Evolutionary conservation across 306 rosid genomes (phyloP), one percentile per base, ranked within the genome.

Genomic region (Castanea mollissima): DNA sequence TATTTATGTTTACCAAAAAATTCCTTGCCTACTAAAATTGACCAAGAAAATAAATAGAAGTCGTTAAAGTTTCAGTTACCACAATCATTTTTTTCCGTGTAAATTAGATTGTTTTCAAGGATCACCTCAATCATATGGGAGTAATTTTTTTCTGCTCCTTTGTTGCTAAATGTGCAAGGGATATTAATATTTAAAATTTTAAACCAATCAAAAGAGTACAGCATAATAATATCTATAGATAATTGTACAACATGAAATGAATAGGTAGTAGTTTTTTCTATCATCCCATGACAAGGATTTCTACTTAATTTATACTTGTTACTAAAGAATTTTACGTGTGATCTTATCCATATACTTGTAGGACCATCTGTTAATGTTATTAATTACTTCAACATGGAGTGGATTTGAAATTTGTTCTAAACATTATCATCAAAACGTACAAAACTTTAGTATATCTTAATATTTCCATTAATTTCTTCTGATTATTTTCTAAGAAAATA

Each of bases 271-370:
- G 55, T 79, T 44, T 69, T 69, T 63, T 25, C 73, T 80, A 58
- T 18, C 71, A 38, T 34, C 76, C 56, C 56, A 79, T 83, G 85
- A 81, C 2, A 65, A 73, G 78, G 71, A 79, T 55, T 76, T 84
- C 51, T 27, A 63, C 63, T 60, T 54, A 27, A 51, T 71, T 78
- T 49, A 41, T 41, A 32, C 88, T 83, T 87, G 82, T 46, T 58
- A 71, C 81, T 79, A 55, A 79, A 79, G 88, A 29, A 72, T 77
- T 16, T 73, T 54, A 87, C 83, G 85, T 84, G 90, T 82, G 46
- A 41, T 77, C 82, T 81, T 84, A 84, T 84, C 88, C 76, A 74
- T 77, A 69, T 25, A 9, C 31, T 9, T 58, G 12, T 58, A 21
- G 65, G 32, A 10, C 65, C 31, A 10, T 58, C 65, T 13, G 27